Evolutionary conservation across 129 eudicot species (phyloP).

Genomic region (Sambucus nigra): DNA sequence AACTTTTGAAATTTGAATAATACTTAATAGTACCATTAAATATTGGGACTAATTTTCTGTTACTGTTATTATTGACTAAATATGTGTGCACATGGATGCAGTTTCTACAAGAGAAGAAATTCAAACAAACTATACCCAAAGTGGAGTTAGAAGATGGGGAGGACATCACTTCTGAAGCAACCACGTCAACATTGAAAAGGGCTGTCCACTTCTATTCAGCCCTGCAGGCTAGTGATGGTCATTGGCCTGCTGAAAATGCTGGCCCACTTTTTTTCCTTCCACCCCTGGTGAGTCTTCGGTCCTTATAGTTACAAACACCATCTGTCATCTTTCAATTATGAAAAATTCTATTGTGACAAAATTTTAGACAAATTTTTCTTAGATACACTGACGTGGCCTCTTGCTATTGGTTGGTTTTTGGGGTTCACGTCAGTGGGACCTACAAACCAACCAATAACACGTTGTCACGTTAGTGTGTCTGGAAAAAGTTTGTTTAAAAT

Average conservation of each 20-base stretch:
- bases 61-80: too few species aligned
- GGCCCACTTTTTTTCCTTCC: conserved; percentile 61
- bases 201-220: conserved; percentile 42
- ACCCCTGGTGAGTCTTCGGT: conserved; percentile 32
- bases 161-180: conserved; percentile 46
- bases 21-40: neutral
- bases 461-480: too few species aligned
- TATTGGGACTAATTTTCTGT: neutral
- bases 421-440: too few species aligned
- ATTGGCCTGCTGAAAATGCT: conserved; percentile 83
- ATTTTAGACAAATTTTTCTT: too few species aligned
- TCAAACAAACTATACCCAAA: conserved; percentile 44
- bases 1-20: neutral
- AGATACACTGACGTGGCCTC: too few species aligned
- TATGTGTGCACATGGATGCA: conserved; percentile 24
- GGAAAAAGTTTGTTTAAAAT: too few species aligned
- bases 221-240: conserved; percentile 62
- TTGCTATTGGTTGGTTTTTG: too few species aligned
- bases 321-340: too few species aligned
- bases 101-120: conserved; percentile 52
- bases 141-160: conserved; percentile 56
- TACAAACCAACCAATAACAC: too few species aligned
- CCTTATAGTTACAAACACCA: too few species aligned
- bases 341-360: too few species aligned
- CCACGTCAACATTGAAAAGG: conserved; percentile 36